Conservation (phyloP, 148 eudicot species). For the Cornus suecica region DNA sequence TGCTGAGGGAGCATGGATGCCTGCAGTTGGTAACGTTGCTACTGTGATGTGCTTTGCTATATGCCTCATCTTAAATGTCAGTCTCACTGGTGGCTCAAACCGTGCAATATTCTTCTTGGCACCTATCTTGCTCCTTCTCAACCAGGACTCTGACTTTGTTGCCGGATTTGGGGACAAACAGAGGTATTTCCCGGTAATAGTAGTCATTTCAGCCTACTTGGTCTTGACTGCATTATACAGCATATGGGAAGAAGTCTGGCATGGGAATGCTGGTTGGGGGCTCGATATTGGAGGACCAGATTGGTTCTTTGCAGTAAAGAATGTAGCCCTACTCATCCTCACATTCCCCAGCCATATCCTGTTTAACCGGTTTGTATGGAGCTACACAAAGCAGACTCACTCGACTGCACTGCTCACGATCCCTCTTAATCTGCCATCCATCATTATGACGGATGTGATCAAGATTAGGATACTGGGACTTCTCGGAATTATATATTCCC, state of each 20-base stretch:
- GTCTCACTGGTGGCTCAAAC: conserved; percentile 89
- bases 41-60: conserved; percentile 92
- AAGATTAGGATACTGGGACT: conserved; percentile 88
- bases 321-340: conserved; percentile 80
- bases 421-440: conserved; percentile 82
- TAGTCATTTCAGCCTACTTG: conserved; percentile 71
- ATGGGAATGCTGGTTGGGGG: conserved; percentile 91
- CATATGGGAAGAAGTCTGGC: conserved; percentile 94
- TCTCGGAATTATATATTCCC: conserved; percentile 83
- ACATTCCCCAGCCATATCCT: conserved; percentile 93
- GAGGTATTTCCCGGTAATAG: conserved; percentile 86
- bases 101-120: conserved; percentile 97
- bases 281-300: conserved; percentile 86
- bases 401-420: conserved; percentile 67
- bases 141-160: conserved; percentile 95
- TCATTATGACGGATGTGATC: conserved; percentile 78
- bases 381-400: conserved; percentile 71
- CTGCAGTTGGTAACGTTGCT: conserved; percentile 98
- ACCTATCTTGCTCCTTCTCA: conserved; percentile 80
- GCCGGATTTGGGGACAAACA: conserved; percentile 99
- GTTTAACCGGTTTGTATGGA: conserved; percentile 93
- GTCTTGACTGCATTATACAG: conserved; percentile 63
- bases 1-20: conserved; percentile 99
- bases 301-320: conserved; percentile 90
- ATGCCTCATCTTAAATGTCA: conserved; percentile 77